Percentiles rank a stretch among this genome's conserved stretches.
Conservation (phyloP, 495 filamentous ascomycete genomes). For the Talaromyces wortmannii region DNA sequence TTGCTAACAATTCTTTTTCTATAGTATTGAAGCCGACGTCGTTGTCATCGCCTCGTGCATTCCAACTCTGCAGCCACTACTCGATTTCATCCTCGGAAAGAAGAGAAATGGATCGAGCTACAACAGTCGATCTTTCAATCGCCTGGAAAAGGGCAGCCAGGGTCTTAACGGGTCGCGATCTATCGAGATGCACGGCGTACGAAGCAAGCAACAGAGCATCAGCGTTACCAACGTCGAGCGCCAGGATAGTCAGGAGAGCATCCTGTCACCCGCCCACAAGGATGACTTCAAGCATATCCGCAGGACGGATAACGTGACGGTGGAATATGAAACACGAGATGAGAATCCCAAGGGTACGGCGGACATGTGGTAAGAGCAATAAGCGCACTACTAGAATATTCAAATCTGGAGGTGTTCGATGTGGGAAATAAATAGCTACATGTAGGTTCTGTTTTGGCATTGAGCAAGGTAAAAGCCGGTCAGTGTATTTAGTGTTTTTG, state of each 20-base stretch:
- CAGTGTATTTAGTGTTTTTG: too few species aligned
- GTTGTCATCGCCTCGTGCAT: constrained; percentile 37
- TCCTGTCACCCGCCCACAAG: constrained; percentile 7
- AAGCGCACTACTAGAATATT: background rate
- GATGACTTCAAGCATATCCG: constrained; percentile 13
- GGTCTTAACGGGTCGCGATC: constrained; percentile 5
- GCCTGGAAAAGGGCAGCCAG: constrained; percentile 10
- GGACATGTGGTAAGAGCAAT: background rate
- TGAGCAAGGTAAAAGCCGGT: too few species aligned
- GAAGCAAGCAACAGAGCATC: constrained; percentile 14
- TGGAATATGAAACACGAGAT: constrained; percentile 16
- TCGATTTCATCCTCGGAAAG: constrained; percentile 28
- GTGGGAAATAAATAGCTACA: too few species aligned
- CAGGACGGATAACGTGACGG: constrained; percentile 22
- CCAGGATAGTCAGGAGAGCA: constrained; percentile 22
- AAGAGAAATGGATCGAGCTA: constrained; percentile 18
- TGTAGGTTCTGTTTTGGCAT: background rate
- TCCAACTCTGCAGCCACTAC: constrained; percentile 31
- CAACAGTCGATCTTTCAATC: constrained; percentile 12
- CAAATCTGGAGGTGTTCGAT: background rate
- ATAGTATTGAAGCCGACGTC: constrained; percentile 33
- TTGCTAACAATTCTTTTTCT: background rate
- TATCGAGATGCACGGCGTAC: constrained; percentile 10
- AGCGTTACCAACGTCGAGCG: constrained; percentile 15
- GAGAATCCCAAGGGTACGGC: background rate